Evolutionary conservation across 2,329 filamentous ascomycete genomes (phyloP).

Genomic region (Leptosphaerulina australis): DNA sequence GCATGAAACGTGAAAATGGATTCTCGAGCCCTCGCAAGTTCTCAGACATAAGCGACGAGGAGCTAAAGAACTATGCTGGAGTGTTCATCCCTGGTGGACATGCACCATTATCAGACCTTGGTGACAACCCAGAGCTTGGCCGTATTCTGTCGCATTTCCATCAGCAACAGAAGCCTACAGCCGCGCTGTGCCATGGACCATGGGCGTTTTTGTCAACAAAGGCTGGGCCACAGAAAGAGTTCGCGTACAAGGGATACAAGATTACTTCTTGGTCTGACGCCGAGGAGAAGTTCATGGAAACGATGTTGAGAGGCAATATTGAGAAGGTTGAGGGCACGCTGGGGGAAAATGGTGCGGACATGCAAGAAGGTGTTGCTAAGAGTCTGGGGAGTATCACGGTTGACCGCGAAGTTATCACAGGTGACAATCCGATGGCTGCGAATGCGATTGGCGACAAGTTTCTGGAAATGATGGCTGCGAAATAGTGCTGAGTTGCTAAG

Average conservation of each 20-base stretch:
- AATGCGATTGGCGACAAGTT: conserved; percentile 42
- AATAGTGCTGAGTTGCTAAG: too few relatives aligned
- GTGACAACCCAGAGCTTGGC: conserved; percentile 51
- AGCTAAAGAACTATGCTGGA: conserved; percentile 49
- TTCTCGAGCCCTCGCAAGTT: conserved; percentile 50
- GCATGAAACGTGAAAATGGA: conserved; percentile 55
- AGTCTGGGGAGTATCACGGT: conserved; percentile 52
- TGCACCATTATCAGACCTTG: conserved; percentile 52
- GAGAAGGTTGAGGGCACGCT: conserved; percentile 51
- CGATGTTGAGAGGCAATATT: conserved; percentile 50
- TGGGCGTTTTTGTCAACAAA: conserved; percentile 55
- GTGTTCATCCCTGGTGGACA: conserved; percentile 56
- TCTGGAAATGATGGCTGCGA: conserved; percentile 38
- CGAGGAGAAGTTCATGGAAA: conserved; percentile 57
- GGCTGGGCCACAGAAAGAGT: conserved; percentile 40
- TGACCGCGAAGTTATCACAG: conserved; percentile 50
- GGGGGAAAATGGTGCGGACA: conserved; percentile 50
- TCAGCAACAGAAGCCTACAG: conserved; percentile 50
- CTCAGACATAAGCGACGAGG: conserved; percentile 48
- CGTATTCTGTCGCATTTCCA: conserved; percentile 53
- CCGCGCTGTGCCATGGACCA: conserved; percentile 56
- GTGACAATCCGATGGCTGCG: conserved; percentile 44
- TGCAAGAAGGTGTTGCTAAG: conserved; percentile 52
- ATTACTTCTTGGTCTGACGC: conserved; percentile 55
- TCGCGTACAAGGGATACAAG: conserved; percentile 55